Percentiles rank a stretch among this genome's conserved stretches.
phyloP scores from a whole-genome alignment of 345 rosid genomes.

The Erodium maritimum region DNA sequence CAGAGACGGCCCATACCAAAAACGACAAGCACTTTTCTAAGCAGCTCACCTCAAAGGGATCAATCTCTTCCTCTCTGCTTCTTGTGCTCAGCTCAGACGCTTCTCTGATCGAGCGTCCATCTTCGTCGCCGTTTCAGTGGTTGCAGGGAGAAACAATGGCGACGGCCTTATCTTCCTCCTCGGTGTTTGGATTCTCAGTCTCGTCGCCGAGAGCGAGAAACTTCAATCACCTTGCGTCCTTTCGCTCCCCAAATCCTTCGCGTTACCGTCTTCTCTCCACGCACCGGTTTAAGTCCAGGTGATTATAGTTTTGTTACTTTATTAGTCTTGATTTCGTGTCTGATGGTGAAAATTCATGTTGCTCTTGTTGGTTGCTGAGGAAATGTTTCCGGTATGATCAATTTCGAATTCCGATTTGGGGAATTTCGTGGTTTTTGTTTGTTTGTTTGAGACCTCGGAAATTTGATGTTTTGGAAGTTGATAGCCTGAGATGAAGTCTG shows the following conservation, averaged over 20 bases:
- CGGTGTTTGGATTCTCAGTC: constrained; percentile 13
- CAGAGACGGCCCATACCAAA: no score
- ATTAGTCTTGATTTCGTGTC: not conserved
- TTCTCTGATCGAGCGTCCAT: no score
- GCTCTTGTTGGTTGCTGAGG: not conserved
- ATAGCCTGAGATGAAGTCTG: no score
- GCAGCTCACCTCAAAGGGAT: no score
- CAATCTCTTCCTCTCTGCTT: no score
- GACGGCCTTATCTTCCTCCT: constrained; percentile 10
- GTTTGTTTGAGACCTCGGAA: no score
- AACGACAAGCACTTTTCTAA: no score
- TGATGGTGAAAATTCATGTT: not conserved
- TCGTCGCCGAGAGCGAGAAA: constrained; percentile 9
- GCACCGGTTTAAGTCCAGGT: constrained; percentile 24
- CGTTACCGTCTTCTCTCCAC: constrained; percentile 17
- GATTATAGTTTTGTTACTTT: not conserved
- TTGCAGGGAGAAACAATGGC: constrained; percentile 8
- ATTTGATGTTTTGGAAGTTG: no score
- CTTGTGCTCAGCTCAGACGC: no score
- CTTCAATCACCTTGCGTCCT: constrained; percentile 13
- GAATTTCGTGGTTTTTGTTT: no score
- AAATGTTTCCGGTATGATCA: not conserved
- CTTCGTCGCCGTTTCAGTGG: no score
- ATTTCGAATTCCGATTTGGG: no score
- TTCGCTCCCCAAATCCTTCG: constrained; percentile 15